Evolutionary conservation across 352 stramenopile species (phyloP), one percentile per base, ranked within the genome.

Genomic region (Blastocystis sp.): DNA sequence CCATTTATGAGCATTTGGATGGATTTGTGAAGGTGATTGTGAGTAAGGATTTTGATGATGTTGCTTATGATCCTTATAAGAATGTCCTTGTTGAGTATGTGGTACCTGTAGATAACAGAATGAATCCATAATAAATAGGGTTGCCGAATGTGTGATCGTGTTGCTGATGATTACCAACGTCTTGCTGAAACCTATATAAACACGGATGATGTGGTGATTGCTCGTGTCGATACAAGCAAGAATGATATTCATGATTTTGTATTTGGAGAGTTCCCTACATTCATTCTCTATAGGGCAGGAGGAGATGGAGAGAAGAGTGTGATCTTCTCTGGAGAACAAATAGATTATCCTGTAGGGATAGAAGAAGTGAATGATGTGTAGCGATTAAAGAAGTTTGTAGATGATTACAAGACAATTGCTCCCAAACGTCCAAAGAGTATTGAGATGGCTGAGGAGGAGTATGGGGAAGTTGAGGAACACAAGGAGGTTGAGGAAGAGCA

Each of bases 51-150:
- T 81, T 81, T 51, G 53, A 59, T 27, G 70, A 81, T 22, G 70
- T 81, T 51, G 70, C 70, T 24, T 81, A 48, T 56, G 70, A 81
- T 60, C 70, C 70, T 27, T 64, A 60, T 15, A 27, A 27, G 3
- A 81, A 81, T 35, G 70, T 81, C 27, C 70, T 81, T n/a, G 70
- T 81, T 24, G 70, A 81, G 70, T 81, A 66, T n/a, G 70, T 81
- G 70, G 70, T 81, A 54, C 44, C 42, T 27, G 70, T 81, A 40
- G n/a, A 33, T 24, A 24, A 40, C 15, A 22, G 17, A 5, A n/a
- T 7, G 22, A 35, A 4, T 22, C 17, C 5, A 6, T 81, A 19
- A 62, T 22, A 40, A 0, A 33, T 33, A 81, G 70, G 70, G 48
- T 6, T 81, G 70, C 27, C 70, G 70, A 5, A 60, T 81, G 70